Evolutionary conservation across 352 stramenopile species (phyloP).

Genomic region (Pythium graminicola): DNA sequence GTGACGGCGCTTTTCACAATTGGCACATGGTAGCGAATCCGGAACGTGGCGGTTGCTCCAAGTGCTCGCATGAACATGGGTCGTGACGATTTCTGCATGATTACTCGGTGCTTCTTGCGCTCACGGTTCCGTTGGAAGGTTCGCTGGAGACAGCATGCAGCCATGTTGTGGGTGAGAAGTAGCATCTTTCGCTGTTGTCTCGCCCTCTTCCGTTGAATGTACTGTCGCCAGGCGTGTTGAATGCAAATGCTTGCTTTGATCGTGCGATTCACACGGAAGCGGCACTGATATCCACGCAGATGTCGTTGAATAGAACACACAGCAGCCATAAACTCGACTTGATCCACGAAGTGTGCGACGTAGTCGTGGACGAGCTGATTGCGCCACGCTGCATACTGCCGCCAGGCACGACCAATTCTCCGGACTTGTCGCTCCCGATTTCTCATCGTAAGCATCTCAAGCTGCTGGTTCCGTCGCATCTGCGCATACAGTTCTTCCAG

Average conservation of each 20-base stretch:
- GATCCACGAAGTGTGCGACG: constrained; percentile 29
- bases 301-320: constrained; percentile 39
- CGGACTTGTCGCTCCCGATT: constrained; percentile 9
- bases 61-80: constrained; percentile 46
- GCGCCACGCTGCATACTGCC: constrained; percentile 27
- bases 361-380: constrained; percentile 17
- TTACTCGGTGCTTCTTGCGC: constrained; percentile 22
- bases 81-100: constrained; percentile 29
- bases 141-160: constrained; percentile 45
- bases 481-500: constrained; percentile 22
- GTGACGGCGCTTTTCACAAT: constrained; percentile 41
- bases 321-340: constrained; percentile 39
- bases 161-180: constrained; percentile 24
- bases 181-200: constrained; percentile 26
- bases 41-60: constrained; percentile 24
- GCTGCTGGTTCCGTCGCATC: constrained; percentile 7
- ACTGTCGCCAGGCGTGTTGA: constrained; percentile 34
- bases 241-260: constrained; percentile 26
- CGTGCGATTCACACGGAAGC: constrained; percentile 27
- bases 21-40: constrained; percentile 23
- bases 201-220: constrained; percentile 4
- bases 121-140: constrained; percentile 33
- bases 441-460: neutral
- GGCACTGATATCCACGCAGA: constrained; percentile 38
- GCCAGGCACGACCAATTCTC: constrained; percentile 32